A percentile compares a stretch with the other conserved stretches of the same genome.
phyloP scores from a whole-genome alignment of 495 filamentous ascomycete genomes.

The Penicillium canescens region DNA sequence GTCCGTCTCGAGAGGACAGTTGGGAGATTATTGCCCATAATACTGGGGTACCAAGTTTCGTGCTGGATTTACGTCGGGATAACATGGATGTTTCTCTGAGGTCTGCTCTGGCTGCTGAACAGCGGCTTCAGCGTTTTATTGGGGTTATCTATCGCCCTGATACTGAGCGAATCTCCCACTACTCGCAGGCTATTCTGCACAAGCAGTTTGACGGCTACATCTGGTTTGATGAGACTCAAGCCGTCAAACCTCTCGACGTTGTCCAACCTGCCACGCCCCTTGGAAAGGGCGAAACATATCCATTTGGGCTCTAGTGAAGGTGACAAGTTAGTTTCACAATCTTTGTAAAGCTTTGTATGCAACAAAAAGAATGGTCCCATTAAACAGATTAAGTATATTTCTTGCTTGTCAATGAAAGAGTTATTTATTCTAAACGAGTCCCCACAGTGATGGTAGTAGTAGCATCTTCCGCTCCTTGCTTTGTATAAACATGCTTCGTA shows the following conservation, averaged over 20 bases:
- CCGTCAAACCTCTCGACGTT: slow-evolving; percentile 51
- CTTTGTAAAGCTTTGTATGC: no score
- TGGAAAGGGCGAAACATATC: slow-evolving; percentile 55
- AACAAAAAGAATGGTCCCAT: no score
- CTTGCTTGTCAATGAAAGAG: no score
- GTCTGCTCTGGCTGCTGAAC: slow-evolving; percentile 38
- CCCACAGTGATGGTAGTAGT: no score
- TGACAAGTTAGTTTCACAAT: no score
- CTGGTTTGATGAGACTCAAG: slow-evolving; percentile 57
- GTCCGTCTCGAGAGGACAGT: slow-evolving; percentile 40
- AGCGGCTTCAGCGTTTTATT: slow-evolving; percentile 55
- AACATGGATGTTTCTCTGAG: slow-evolving; percentile 36
- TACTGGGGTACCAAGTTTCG: slow-evolving; percentile 46
- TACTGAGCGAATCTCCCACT: slow-evolving; percentile 56
- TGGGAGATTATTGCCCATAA: slow-evolving; percentile 49
- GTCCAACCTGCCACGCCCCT: slow-evolving; percentile 50
- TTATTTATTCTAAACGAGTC: no score
- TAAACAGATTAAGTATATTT: no score
- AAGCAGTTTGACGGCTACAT: slow-evolving; percentile 58
- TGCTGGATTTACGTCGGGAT: slow-evolving; percentile 49
- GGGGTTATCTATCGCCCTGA: slow-evolving; percentile 61
- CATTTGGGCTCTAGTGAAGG: slow-evolving; percentile 49
- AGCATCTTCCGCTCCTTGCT: no score
- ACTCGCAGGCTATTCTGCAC: slow-evolving; percentile 52
- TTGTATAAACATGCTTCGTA: no score